Base-by-base conservation (phyloP, 1,139 yeast genomes). In the Geotrichum aggregatum region DNA sequence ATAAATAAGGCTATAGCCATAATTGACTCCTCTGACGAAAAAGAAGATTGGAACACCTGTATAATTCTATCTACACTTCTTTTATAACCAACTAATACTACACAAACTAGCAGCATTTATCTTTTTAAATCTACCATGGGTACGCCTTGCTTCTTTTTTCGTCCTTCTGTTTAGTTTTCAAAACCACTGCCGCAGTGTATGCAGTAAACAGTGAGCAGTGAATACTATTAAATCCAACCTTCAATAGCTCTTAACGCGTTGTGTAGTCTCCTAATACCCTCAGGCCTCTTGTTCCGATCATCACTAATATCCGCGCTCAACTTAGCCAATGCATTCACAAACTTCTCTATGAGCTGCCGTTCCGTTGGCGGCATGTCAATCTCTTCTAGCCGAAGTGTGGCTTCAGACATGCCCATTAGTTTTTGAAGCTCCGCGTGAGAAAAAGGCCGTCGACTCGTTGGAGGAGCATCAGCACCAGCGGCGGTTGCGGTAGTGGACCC, bases 301-400 rank as follows among this genome's bases (percentile, higher is more conserved):
- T 87, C 69, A 51, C 88, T 84, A 86, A 91, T 89, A 65, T 89
- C 96, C 53, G 89, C 87, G 2, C 95, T 87, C 56, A 91, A 76
- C 61, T 95, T 75, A 22, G 94, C 84, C 54, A 91, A 73, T 1
- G 95, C 84, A 62, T 88, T 95, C 5, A 91, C 86, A 46, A 91
- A 81, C 68, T 87, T 83, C 65, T 89, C 96, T 48, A 91, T 75
- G 50, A 89, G 73, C 60, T 82, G 84, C 60, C 86, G 85, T 65
- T 89, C 96, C 56, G 83, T 83, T 0, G 78, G 70, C 2, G 94
- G 91, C 57, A 89, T 75, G 47, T 86, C 87, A 56, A 89, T 71
- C 54, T 80, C 80, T 47, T 83, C 81, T 63, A 89, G 85, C 60
- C 87, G 94, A 49, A 63, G 60, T 13, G 62, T 52, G 16, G 56